Conservation (phyloP, 2,329 filamentous ascomycete genomes). For the Phyllosticta capitalensis region DNA sequence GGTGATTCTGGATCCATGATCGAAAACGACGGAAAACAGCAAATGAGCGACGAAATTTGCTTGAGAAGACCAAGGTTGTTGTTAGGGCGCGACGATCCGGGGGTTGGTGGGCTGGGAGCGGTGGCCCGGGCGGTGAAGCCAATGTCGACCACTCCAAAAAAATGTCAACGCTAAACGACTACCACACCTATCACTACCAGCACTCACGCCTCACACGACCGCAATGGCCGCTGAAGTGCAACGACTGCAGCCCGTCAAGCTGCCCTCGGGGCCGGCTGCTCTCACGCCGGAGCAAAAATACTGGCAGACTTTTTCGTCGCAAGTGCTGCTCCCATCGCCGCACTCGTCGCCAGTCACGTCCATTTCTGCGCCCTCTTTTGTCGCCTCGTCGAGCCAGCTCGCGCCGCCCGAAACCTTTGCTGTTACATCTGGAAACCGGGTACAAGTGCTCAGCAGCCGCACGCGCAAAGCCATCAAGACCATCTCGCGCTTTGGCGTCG, state of each 20-base stretch:
- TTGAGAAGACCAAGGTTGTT: not conserved
- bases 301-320: slow-evolving; percentile 92
- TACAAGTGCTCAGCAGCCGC: slow-evolving; percentile 88
- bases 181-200: not conserved
- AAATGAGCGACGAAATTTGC: not conserved
- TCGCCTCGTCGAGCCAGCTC: slow-evolving; percentile 27
- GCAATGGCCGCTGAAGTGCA: slow-evolving; percentile 78
- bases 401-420: slow-evolving; percentile 62
- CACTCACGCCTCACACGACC: not conserved
- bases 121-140: not conserved
- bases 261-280: slow-evolving; percentile 71
- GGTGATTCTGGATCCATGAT: slow-evolving; percentile 2
- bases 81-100: not conserved
- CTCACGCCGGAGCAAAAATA: slow-evolving; percentile 89
- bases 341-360: slow-evolving; percentile 84
- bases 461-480: slow-evolving; percentile 89
- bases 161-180: not conserved
- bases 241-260: slow-evolving; percentile 70
- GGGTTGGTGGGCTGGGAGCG: not conserved
- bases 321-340: slow-evolving; percentile 80
- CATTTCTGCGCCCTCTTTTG: slow-evolving; percentile 60
- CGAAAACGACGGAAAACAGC: not conserved
- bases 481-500: slow-evolving; percentile 70
- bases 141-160: slow-evolving; percentile 5
- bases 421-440: slow-evolving; percentile 84